These are phyloP conservation scores for Vigna reflexopilosa DNA, from an alignment of 306 rosid genomes.

Conservation along the genomic window DNA sequence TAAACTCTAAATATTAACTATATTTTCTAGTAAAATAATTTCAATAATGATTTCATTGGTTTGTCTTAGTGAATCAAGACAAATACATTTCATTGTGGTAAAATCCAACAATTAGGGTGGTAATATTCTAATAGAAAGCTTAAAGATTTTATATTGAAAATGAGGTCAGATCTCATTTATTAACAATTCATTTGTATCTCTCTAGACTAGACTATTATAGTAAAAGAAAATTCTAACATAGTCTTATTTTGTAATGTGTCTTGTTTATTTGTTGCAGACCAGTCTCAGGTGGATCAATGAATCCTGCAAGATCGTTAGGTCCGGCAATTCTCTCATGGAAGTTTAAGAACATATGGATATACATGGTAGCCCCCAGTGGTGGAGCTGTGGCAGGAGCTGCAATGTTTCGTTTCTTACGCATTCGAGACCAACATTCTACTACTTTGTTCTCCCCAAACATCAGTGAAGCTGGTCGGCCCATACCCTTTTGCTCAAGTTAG, in stretches of 20 bases:
- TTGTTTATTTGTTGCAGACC: constrained; percentile 57
- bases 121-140: too few species aligned
- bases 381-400: constrained; percentile 71
- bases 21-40: too few species aligned
- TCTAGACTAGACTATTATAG: too few species aligned
- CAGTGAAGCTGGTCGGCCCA: constrained; percentile 37
- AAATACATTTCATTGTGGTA: too few species aligned
- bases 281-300: constrained; percentile 89
- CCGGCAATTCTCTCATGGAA: constrained; percentile 82
- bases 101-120: too few species aligned
- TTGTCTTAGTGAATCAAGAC: too few species aligned
- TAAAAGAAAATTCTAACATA: too few species aligned
- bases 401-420: constrained; percentile 53
- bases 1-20: too few species aligned
- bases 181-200: too few species aligned
- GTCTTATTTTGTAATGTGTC: background rate
- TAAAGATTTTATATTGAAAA: too few species aligned
- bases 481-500: constrained; percentile 50
- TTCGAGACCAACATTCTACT: constrained; percentile 38
- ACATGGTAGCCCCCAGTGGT: constrained; percentile 64
- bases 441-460: constrained; percentile 43
- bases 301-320: constrained; percentile 90
- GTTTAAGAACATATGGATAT: constrained; percentile 74
- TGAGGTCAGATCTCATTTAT: too few species aligned
- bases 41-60: too few species aligned